These are phyloP conservation scores for Eragrostis tef DNA, from an alignment of 202 grass and related monocot species.

Conservation along the genomic window DNA sequence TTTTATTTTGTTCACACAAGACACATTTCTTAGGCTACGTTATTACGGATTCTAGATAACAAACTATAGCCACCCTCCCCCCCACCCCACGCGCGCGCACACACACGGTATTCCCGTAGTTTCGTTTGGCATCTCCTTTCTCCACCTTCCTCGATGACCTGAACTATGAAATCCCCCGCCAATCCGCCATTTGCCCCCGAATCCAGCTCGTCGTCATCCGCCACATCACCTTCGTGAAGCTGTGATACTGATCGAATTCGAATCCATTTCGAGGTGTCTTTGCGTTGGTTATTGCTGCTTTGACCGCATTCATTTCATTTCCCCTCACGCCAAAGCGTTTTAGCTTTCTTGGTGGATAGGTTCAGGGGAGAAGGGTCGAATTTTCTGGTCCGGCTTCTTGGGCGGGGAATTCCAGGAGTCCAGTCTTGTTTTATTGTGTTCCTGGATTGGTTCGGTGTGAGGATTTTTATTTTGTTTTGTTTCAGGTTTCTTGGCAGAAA, in stretches of 20 bases:
- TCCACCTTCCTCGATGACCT: not conserved
- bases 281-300: constrained; percentile 37
- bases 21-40: too few relatives aligned
- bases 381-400: constrained; percentile 36
- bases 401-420: constrained; percentile 25
- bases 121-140: constrained; percentile 9
- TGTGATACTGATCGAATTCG: constrained; percentile 47
- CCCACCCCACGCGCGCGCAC: too few relatives aligned
- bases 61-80: not conserved
- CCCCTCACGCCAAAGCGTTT: constrained; percentile 11
- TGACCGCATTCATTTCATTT: constrained; percentile 50
- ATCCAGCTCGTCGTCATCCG: constrained; percentile 22
- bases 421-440: constrained; percentile 25
- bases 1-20: too few relatives aligned
- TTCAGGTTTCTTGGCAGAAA: constrained; percentile 58
- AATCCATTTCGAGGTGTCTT: not conserved
- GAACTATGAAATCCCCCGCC: constrained; percentile 29
- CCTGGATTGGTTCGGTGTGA: constrained; percentile 25
- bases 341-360: constrained; percentile 30
- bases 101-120: not conserved
- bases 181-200: constrained; percentile 37
- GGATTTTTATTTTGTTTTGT: constrained; percentile 43
- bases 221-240: not conserved
- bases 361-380: not conserved
- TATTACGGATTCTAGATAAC: too few relatives aligned